These are phyloP conservation scores for Tricholoma sp. DNA, from an alignment of 768 basidiomycete genomes.

Conservation along the genomic window DNA sequence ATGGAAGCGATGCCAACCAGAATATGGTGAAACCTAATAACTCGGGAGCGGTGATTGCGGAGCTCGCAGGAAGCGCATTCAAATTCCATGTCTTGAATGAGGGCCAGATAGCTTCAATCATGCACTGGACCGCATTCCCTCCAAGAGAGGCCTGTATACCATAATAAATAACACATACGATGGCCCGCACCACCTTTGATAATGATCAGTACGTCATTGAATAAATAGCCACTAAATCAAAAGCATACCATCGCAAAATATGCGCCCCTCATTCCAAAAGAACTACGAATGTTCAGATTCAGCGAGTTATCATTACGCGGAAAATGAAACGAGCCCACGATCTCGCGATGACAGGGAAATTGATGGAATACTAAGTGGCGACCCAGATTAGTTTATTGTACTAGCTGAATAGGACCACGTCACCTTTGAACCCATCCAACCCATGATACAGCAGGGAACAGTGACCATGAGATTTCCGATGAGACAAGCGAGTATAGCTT, in stretches of 20 bases:
- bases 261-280: background rate
- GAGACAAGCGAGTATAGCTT: background rate
- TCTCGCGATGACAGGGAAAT: background rate
- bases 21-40: background rate
- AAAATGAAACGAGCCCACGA: background rate
- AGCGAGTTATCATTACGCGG: background rate
- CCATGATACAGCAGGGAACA: background rate
- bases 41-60: background rate
- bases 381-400: background rate
- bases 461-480: background rate
- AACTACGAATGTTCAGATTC: background rate
- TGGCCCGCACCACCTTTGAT: background rate
- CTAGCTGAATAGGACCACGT: background rate
- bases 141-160: background rate
- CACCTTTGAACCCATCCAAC: background rate
- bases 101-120: background rate
- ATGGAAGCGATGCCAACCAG: background rate
- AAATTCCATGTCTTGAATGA: background rate
- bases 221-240: background rate
- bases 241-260: background rate
- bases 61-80: background rate
- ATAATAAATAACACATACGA: background rate
- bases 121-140: background rate
- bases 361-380: background rate
- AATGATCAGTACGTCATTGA: background rate